Conservation (phyloP, 2,329 filamentous ascomycete genomes). For the Raffaelea arxii region DNA sequence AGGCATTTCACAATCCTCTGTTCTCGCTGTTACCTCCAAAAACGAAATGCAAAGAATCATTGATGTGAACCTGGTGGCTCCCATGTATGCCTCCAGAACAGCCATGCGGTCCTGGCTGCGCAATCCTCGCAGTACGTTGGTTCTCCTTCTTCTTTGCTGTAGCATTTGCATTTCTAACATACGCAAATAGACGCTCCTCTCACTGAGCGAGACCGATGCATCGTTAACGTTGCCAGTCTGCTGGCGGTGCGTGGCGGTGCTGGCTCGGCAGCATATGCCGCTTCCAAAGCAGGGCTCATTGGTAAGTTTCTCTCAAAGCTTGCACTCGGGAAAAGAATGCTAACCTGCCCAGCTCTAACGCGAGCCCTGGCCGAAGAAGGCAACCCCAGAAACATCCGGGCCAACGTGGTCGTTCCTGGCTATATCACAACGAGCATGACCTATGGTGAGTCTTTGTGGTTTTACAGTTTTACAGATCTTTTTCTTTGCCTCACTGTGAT, state of each 20-base stretch:
- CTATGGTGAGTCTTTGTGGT: slow-evolving; percentile 39
- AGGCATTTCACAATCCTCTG: too few relatives aligned
- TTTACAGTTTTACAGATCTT: background rate
- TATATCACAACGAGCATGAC: slow-evolving; percentile 81
- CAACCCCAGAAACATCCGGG: slow-evolving; percentile 52
- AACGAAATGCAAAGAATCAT: too few relatives aligned
- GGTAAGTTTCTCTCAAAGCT: slow-evolving; percentile 30
- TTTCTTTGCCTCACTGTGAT: slow-evolving; percentile 5
- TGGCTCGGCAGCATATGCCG: slow-evolving; percentile 64
- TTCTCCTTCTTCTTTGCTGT: too few relatives aligned
- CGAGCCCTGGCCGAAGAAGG: slow-evolving; percentile 56
- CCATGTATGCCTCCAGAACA: too few relatives aligned
- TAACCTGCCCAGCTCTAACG: slow-evolving; percentile 47
- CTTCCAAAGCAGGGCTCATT: slow-evolving; percentile 71
- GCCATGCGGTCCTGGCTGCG: too few relatives aligned
- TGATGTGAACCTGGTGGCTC: too few relatives aligned
- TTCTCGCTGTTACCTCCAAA: too few relatives aligned
- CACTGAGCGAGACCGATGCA: slow-evolving; percentile 34
- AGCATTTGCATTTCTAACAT: background rate
- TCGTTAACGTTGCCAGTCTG: slow-evolving; percentile 75
- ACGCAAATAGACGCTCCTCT: background rate
- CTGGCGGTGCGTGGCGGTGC: slow-evolving; percentile 59
- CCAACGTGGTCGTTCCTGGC: slow-evolving; percentile 74
- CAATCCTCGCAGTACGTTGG: too few relatives aligned
- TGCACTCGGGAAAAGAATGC: too few relatives aligned